These are phyloP conservation scores for Stylonectria norvegica DNA, from an alignment of 2,329 filamentous ascomycete species.

Conservation along the genomic window DNA sequence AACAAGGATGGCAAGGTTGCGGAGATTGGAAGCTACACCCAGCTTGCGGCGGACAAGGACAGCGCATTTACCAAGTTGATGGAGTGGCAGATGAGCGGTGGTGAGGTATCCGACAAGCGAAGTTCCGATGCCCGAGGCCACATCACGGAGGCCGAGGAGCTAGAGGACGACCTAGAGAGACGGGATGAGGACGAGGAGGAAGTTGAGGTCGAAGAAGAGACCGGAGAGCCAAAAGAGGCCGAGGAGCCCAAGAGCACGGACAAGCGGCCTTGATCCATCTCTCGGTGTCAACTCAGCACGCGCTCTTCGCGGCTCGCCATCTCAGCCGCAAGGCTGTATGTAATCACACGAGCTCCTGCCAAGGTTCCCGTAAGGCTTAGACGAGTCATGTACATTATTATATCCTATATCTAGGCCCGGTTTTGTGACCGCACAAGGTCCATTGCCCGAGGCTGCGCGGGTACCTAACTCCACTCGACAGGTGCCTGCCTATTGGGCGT, in stretches of 20 bases:
- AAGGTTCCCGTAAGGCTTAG: conserved; percentile 16
- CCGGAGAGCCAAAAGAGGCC: conserved; percentile 15
- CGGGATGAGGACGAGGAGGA: conserved; percentile 33
- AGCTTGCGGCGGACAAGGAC: conserved; percentile 67
- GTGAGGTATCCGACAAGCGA: conserved; percentile 54
- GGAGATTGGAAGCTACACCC: conserved; percentile 79
- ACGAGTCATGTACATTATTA: conserved; percentile 29
- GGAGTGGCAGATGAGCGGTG: conserved; percentile 97
- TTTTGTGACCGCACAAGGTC: conserved; percentile 20
- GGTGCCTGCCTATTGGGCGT: conserved; percentile 22
- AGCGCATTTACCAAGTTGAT: conserved; percentile 94
- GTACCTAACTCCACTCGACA: conserved; percentile 28
- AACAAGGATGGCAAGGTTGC: conserved; percentile 83
- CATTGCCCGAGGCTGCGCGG: conserved; percentile 14
- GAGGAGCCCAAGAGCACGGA: conserved; percentile 14
- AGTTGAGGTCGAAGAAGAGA: conserved; percentile 31
- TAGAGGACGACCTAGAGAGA: conserved; percentile 47
- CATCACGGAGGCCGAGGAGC: conserved; percentile 51
- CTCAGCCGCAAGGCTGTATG: conserved; percentile 3
- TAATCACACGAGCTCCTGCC: conserved; percentile 15
- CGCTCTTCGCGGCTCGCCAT: conserved; percentile 1
- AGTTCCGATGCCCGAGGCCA: conserved; percentile 34
- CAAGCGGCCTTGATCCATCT: conserved; percentile 10
- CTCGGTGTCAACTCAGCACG: conserved; percentile 5
- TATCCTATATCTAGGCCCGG: conserved; percentile 21